Evolutionary conservation across 352 stramenopile species (phyloP).

Genomic region (Pythium phragmitis): DNA sequence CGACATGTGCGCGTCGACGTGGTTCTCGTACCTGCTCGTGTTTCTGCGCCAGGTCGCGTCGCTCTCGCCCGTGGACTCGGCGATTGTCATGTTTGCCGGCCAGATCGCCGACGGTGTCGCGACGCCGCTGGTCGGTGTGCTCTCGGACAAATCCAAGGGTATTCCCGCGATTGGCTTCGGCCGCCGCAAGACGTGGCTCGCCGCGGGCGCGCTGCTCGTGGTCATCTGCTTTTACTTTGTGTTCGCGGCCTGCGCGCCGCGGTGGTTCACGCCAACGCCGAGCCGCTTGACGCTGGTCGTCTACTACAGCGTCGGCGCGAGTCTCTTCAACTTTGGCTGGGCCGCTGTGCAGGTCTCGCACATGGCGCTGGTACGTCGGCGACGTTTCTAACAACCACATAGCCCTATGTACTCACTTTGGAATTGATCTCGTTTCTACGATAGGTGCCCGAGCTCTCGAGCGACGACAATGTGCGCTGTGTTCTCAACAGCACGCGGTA

Average conservation of each 20-base stretch:
- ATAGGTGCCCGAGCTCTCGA: constrained; percentile 71
- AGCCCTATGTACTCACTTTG: not conserved
- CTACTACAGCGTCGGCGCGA: constrained; percentile 77
- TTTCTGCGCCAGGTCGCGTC: constrained; percentile 62
- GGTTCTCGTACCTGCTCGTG: constrained; percentile 87
- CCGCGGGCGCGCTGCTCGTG: constrained; percentile 66
- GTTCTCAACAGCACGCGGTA: constrained; percentile 84
- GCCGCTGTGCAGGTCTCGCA: constrained; percentile 82
- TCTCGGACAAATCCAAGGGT: constrained; percentile 66
- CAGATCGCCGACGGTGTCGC: constrained; percentile 82
- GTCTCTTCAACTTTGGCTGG: constrained; percentile 86
- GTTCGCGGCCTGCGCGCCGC: constrained; percentile 61
- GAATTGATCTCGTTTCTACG: not conserved
- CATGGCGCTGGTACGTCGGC: constrained; percentile 86
- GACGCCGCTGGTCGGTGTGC: constrained; percentile 76
- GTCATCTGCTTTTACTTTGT: constrained; percentile 87
- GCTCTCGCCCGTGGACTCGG: constrained; percentile 74
- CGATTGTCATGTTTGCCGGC: constrained; percentile 85
- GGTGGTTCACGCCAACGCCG: constrained; percentile 53
- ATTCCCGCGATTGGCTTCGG: constrained; percentile 65
- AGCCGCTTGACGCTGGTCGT: constrained; percentile 60
- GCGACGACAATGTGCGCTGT: constrained; percentile 75
- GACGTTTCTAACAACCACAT: too few relatives aligned
- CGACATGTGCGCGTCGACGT: constrained; percentile 87
- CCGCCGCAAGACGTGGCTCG: constrained; percentile 74